These are phyloP conservation scores for Microbotryum saponariae DNA, from an alignment of 1,284 basidiomycete genomes.

Conservation along the genomic window DNA sequence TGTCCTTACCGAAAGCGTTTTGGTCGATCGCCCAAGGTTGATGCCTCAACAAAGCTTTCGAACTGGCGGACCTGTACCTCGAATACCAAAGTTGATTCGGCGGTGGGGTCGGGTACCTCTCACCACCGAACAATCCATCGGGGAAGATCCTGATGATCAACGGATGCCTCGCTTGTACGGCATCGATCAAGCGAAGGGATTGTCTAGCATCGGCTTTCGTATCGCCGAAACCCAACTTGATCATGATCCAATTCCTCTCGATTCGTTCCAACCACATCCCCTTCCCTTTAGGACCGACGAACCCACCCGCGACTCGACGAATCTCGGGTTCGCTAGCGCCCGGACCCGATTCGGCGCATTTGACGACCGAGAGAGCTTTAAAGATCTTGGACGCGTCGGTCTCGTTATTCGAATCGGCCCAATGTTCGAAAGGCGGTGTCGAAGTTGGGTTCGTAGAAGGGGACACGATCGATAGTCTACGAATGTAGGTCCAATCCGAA, in stretches of 20 bases:
- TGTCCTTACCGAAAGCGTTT: background rate
- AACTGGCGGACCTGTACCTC: constrained; percentile 19
- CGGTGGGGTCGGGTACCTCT: constrained; percentile 7
- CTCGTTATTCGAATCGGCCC: constrained; percentile 18
- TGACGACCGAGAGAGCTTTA: constrained; percentile 26
- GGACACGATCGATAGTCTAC: constrained; percentile 20
- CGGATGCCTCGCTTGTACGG: no score
- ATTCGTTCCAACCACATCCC: constrained; percentile 17
- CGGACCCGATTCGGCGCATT: constrained; percentile 18
- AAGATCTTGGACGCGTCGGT: constrained; percentile 22
- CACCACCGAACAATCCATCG: no score
- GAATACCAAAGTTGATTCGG: constrained; percentile 28
- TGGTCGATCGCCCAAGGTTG: constrained; percentile 8
- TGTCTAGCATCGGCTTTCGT: no score
- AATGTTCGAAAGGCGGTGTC: constrained; percentile 24
- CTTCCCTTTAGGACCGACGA: constrained; percentile 8
- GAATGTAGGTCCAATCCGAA: constrained; percentile 17
- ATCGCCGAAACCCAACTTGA: constrained; percentile 14
- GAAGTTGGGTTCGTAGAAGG: constrained; percentile 17
- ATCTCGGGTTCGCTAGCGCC: constrained; percentile 8
- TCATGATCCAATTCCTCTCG: constrained; percentile 29
- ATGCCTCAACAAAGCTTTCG: constrained; percentile 11
- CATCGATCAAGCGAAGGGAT: no score
- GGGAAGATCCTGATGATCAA: no score
- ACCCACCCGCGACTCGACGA: constrained; percentile 1